phyloP scores from a whole-genome alignment of 148 eudicot species.

The Amaranthus palmeri region DNA sequence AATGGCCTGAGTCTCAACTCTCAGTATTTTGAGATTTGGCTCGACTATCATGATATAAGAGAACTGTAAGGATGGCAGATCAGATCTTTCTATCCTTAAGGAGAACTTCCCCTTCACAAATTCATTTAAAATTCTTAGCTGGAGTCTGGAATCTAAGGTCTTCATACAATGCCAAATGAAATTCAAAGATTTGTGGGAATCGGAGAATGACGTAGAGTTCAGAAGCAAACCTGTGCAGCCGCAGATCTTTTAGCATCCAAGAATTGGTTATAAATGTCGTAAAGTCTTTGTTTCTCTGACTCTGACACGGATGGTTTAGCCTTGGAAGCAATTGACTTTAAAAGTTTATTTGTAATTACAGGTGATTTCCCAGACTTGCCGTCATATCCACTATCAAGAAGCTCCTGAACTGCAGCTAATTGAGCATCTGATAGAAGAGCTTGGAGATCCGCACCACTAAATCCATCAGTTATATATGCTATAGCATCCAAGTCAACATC shows the following conservation, averaged over 20 bases:
- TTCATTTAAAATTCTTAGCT: neutral
- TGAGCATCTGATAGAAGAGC: slow-evolving; percentile 96
- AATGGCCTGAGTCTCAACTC: neutral
- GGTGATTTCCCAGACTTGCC: slow-evolving; percentile 44
- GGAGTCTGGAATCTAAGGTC: neutral
- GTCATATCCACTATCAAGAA: slow-evolving; percentile 46
- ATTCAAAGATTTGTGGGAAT: neutral
- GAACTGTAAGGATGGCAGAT: neutral
- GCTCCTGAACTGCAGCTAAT: slow-evolving; percentile 85
- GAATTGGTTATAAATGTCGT: slow-evolving; percentile 74
- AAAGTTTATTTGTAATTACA: slow-evolving; percentile 50
- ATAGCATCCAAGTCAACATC: slow-evolving; percentile 60
- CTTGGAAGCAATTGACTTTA: slow-evolving; percentile 62
- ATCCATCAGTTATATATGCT: slow-evolving; percentile 79
- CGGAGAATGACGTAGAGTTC: neutral
- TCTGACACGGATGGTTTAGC: slow-evolving; percentile 86
- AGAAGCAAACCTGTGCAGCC: slow-evolving; percentile 68
- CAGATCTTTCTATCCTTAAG: neutral
- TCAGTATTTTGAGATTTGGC: neutral
- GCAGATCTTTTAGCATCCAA: slow-evolving; percentile 74
- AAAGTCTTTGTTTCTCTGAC: slow-evolving; percentile 70
- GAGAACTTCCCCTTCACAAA: neutral
- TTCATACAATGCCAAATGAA: neutral
- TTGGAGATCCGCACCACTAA: slow-evolving; percentile 99
- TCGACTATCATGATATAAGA: neutral